Evolutionary conservation across 345 rosid genomes (phyloP).

Genomic region (Cardamine occulta): DNA sequence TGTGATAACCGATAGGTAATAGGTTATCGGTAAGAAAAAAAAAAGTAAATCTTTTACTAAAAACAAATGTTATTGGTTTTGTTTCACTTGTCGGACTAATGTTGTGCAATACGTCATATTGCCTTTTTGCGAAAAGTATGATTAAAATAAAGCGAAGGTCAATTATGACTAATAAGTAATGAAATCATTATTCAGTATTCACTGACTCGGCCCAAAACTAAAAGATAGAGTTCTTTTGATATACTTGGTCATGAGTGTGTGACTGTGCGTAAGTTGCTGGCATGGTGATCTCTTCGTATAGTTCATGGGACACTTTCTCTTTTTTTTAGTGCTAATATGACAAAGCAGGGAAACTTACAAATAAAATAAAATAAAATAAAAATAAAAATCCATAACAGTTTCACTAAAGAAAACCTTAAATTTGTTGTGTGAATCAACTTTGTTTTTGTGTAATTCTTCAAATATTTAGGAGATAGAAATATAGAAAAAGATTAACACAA

Average conservation of each 20-base stretch:
- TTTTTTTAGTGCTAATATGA: constrained; percentile 9
- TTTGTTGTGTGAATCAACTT: too few relatives aligned
- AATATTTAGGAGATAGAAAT: too few relatives aligned
- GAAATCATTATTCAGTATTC: neutral
- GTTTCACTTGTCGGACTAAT: constrained; percentile 21
- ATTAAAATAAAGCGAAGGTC: constrained; percentile 1
- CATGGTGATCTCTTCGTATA: constrained; percentile 29
- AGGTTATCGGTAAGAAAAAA: neutral
- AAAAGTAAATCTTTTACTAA: too few relatives aligned
- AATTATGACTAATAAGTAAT: neutral
- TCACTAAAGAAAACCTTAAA: too few relatives aligned
- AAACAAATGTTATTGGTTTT: neutral
- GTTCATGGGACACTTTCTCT: constrained; percentile 30
- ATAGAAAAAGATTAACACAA: too few relatives aligned
- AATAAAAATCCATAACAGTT: neutral
- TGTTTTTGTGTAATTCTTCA: too few relatives aligned
- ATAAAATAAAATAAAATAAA: too few relatives aligned
- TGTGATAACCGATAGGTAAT: neutral
- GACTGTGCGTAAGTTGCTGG: constrained; percentile 23
- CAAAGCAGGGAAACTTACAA: neutral
- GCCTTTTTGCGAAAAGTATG: neutral
- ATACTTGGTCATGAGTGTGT: neutral
- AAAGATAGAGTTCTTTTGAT: neutral
- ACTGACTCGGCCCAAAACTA: neutral
- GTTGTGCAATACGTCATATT: constrained; percentile 18